phyloP scores from a whole-genome alignment of 1,139 yeast genomes.

The Suzukiozyma palmioleophila region DNA sequence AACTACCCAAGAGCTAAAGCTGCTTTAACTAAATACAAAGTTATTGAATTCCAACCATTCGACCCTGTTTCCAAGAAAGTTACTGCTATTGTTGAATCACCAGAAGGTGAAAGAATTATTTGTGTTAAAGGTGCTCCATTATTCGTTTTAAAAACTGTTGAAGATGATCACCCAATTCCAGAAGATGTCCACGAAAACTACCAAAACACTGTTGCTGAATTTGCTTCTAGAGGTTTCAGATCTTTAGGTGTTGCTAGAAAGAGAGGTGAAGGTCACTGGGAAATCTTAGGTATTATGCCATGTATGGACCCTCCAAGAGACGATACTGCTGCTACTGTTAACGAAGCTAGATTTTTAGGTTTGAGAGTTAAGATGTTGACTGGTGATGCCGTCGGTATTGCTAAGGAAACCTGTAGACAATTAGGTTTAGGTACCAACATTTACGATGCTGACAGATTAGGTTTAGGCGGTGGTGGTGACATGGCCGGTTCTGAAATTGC shows the following conservation, averaged over 20 bases:
- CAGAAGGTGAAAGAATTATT: constrained; percentile 93
- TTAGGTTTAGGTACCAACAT: constrained; percentile 95
- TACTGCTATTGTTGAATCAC: constrained; percentile 90
- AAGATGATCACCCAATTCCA: constrained; percentile 94
- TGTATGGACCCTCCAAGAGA: constrained; percentile 99
- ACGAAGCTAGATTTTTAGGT: constrained; percentile 92
- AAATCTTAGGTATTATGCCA: constrained; percentile 95
- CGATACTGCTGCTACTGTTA: constrained; percentile 93
- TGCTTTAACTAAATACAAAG: constrained; percentile 93
- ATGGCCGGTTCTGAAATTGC: constrained; percentile 96
- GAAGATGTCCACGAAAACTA: constrained; percentile 93
- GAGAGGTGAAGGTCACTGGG: constrained; percentile 99
- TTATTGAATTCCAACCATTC: constrained; percentile 93
- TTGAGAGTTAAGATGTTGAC: constrained; percentile 96
- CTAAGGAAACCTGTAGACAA: constrained; percentile 98
- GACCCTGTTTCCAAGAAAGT: constrained; percentile 98
- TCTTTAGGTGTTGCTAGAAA: constrained; percentile 98
- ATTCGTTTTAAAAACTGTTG: constrained; percentile 91
- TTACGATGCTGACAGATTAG: constrained; percentile 95
- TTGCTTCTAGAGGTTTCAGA: constrained; percentile 98
- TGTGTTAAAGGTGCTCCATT: constrained; percentile 99
- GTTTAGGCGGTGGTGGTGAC: constrained; percentile 95
- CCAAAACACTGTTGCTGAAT: constrained; percentile 95
- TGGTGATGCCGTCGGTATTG: constrained; percentile 99
- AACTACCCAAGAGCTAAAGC: constrained; percentile 90